Evolutionary conservation across 306 rosid species (phyloP).

Genomic region (Glycine soja): DNA sequence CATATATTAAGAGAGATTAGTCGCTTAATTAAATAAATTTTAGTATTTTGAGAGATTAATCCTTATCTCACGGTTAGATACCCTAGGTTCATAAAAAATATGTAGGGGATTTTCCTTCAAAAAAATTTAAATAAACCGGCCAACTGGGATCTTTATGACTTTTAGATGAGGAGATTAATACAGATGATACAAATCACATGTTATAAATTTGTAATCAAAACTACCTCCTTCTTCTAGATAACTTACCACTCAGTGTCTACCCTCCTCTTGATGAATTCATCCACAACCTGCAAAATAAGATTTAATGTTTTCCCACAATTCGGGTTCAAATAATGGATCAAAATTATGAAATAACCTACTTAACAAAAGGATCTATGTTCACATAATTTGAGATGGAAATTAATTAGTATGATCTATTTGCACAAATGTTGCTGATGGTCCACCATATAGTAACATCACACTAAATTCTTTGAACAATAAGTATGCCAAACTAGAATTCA

Average conservation of each 20-base stretch:
- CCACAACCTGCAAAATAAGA: constrained; percentile 68
- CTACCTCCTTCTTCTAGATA: constrained; percentile 12
- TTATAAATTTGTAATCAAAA: neutral
- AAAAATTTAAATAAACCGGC: neutral
- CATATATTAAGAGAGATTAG: too few species aligned
- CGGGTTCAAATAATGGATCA: neutral
- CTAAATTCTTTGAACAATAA: neutral
- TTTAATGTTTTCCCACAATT: constrained; percentile 11
- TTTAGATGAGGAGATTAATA: neutral
- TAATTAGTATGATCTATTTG: neutral
- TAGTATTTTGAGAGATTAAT: too few species aligned
- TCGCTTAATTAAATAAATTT: too few species aligned
- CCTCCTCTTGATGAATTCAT: constrained; percentile 80
- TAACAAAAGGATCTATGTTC: neutral
- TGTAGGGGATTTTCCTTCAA: too few species aligned
- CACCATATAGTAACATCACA: neutral
- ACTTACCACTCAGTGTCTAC: constrained; percentile 71
- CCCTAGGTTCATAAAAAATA: too few species aligned
- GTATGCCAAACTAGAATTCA: neutral
- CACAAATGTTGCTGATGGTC: neutral
- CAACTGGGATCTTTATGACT: neutral
- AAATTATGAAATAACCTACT: neutral
- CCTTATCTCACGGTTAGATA: too few species aligned
- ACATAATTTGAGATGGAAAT: neutral
- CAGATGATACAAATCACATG: constrained; percentile 12